Conservation (phyloP, 1,139 yeast species). For the Geotrichum cucujoidarum region DNA sequence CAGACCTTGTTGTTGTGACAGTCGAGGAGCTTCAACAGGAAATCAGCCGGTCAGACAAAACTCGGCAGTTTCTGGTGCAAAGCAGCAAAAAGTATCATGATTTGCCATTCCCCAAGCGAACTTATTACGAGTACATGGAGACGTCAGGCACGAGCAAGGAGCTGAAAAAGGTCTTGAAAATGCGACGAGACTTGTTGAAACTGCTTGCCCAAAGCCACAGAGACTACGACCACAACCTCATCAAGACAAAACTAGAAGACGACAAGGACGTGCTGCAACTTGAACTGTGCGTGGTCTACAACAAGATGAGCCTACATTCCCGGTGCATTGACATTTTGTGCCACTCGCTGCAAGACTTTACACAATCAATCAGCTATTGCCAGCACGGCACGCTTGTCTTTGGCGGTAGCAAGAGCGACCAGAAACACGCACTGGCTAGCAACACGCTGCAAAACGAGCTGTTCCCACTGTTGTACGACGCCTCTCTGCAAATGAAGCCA, state of each 20-base stretch:
- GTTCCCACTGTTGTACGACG: constrained; percentile 30
- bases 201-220: constrained; percentile 26
- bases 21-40: constrained; percentile 35
- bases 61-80: constrained; percentile 11
- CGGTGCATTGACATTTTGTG: constrained; percentile 35
- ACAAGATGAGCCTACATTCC: constrained; percentile 35
- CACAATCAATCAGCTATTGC: constrained; percentile 36
- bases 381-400: constrained; percentile 24
- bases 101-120: constrained; percentile 36
- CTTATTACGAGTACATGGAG: constrained; percentile 32
- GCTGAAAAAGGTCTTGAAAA: constrained; percentile 9
- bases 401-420: constrained; percentile 2
- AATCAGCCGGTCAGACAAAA: constrained; percentile 19
- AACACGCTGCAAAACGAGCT: constrained; percentile 23
- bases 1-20: constrained; percentile 36
- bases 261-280: constrained; percentile 25
- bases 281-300: constrained; percentile 37
- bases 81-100: constrained; percentile 31
- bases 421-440: background rate
- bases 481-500: constrained; percentile 30
- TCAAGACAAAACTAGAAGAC: constrained; percentile 27
- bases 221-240: constrained; percentile 29
- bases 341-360: constrained; percentile 34
- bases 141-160: constrained; percentile 8
- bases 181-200: constrained; percentile 31